Percentiles rank a stretch among this genome's conserved stretches.
phyloP scores from a whole-genome alignment of 2,329 filamentous ascomycete genomes.

The Diaporthe sp. region DNA sequence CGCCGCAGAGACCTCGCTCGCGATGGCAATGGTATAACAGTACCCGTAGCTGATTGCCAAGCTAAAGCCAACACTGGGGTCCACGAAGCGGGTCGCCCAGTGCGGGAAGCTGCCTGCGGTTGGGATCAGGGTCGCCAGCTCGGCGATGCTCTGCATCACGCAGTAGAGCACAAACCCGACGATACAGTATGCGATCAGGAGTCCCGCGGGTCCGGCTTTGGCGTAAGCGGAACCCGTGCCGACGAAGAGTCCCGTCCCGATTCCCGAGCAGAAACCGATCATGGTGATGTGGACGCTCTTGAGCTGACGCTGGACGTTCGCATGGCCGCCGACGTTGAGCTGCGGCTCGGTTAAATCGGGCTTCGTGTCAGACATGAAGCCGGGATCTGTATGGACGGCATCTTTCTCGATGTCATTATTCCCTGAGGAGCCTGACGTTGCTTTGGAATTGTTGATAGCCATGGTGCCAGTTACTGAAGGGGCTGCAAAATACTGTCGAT shows the following conservation, averaged over 20 bases:
- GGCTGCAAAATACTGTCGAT: not conserved
- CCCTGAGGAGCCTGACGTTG: not conserved
- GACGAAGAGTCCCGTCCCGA: slow-evolving; percentile 38
- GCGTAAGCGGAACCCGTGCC: slow-evolving; percentile 35
- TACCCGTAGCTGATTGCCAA: slow-evolving; percentile 37
- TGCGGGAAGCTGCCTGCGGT: slow-evolving; percentile 37
- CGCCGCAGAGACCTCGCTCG: slow-evolving; percentile 35
- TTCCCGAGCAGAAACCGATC: slow-evolving; percentile 37
- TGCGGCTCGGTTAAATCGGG: slow-evolving; percentile 26
- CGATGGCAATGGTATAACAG: slow-evolving; percentile 36
- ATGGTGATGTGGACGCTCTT: slow-evolving; percentile 35
- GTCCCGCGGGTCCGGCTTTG: slow-evolving; percentile 36
- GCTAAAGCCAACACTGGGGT: slow-evolving; percentile 36
- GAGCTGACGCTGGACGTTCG: slow-evolving; percentile 35
- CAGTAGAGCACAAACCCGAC: slow-evolving; percentile 33
- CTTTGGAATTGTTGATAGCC: slow-evolving; percentile 11
- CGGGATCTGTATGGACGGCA: slow-evolving; percentile 26
- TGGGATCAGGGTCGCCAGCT: slow-evolving; percentile 37
- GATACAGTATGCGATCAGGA: slow-evolving; percentile 34
- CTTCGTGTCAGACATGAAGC: slow-evolving; percentile 34
- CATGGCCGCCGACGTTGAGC: slow-evolving; percentile 35
- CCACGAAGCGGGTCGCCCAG: slow-evolving; percentile 37
- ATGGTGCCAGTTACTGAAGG: slow-evolving; percentile 2
- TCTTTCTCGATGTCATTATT: slow-evolving; percentile 34
- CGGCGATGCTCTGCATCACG: slow-evolving; percentile 36